phyloP scores from a whole-genome alignment of 2,329 filamentous ascomycete species.

The Fusarium fujikuroi region DNA sequence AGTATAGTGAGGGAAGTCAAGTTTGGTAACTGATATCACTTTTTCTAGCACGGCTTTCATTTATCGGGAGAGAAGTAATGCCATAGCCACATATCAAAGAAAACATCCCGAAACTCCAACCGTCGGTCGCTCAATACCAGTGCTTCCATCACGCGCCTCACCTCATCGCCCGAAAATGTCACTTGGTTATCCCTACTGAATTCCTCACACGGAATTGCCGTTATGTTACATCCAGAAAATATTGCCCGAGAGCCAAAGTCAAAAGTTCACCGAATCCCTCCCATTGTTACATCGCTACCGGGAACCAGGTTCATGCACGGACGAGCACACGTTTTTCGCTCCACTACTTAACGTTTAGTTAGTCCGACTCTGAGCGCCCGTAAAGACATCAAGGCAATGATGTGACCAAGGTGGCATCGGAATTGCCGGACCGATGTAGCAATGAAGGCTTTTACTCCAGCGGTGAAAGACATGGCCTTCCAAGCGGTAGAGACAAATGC shows the following conservation, averaged over 20 bases:
- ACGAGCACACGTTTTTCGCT: not conserved
- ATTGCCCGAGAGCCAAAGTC: not conserved
- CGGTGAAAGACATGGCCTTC: not conserved
- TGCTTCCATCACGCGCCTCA: not conserved
- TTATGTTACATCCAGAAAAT: not conserved
- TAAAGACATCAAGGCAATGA: not conserved
- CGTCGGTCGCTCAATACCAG: not conserved
- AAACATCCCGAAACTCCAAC: not conserved
- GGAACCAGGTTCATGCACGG: not conserved
- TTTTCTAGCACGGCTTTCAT: too few relatives aligned
- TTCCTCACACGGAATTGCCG: not conserved
- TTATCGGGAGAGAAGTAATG: fast-evolving
- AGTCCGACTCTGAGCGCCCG: not conserved
- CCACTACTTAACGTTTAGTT: not conserved
- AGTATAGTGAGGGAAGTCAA: fast-evolving
- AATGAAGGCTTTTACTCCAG: not conserved
- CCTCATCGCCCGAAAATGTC: fast-evolving
- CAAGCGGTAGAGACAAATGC: not conserved
- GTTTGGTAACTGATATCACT: too few relatives aligned
- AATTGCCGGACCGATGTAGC: too few relatives aligned
- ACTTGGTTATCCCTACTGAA: not conserved
- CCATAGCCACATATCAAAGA: not conserved
- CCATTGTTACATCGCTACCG: not conserved
- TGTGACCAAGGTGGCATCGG: not conserved
- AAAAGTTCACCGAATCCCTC: not conserved